Percentiles rank a stretch among this genome's conserved stretches.
phyloP scores from a whole-genome alignment of 345 rosid genomes.

The Pistacia vera region DNA sequence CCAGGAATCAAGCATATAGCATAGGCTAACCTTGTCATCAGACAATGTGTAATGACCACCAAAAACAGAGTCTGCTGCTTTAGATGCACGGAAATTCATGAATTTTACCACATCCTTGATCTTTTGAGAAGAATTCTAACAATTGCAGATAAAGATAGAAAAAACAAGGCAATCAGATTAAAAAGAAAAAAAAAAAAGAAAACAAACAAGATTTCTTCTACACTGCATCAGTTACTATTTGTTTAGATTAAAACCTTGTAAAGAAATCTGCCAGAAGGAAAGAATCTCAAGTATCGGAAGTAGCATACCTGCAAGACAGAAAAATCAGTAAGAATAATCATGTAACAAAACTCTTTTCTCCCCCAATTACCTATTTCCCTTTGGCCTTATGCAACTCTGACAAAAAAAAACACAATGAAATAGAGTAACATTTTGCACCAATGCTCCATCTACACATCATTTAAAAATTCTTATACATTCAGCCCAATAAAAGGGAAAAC shows the following conservation, averaged over 20 bases:
- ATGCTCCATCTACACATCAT: neutral
- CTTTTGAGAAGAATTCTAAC: constrained; percentile 84
- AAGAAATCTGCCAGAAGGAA: constrained; percentile 86
- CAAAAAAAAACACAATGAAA: too few relatives aligned
- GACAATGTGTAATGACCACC: constrained; percentile 71
- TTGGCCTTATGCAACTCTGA: neutral
- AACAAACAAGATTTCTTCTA: neutral
- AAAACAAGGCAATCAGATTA: constrained; percentile 17
- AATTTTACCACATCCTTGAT: constrained; percentile 80
- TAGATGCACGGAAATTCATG: constrained; percentile 80
- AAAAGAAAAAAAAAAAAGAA: neutral
- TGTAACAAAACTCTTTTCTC: neutral
- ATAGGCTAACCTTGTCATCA: constrained; percentile 69
- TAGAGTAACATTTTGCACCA: neutral
- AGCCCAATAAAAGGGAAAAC: neutral
- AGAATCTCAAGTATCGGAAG: constrained; percentile 85
- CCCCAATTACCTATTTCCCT: neutral
- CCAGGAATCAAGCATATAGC: neutral
- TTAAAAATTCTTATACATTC: neutral
- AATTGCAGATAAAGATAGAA: constrained; percentile 16
- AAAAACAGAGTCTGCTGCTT: constrained; percentile 70
- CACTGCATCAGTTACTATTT: neutral
- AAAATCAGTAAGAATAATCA: constrained; percentile 4
- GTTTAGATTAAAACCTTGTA: constrained; percentile 66
- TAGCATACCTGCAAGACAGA: constrained; percentile 73